These are phyloP conservation scores for Triglochin maritima DNA, from an alignment of 106 monocot genomes.

Conservation along the genomic window DNA sequence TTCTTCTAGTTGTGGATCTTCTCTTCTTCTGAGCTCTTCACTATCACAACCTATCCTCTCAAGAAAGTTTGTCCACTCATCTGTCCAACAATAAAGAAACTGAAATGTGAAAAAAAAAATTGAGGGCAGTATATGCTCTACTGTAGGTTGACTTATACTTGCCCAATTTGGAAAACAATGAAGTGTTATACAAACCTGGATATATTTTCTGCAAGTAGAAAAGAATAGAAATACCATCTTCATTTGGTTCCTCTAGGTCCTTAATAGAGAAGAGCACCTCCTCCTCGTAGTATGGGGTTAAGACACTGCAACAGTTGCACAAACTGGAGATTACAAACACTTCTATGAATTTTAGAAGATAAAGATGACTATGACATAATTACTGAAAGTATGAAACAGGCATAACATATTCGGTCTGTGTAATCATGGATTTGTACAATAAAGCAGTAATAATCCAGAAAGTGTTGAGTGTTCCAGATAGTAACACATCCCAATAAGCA, in stretches of 20 bases:
- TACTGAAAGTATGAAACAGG: no score
- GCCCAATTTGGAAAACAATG: no score
- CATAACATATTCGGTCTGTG: no score
- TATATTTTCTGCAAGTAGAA: constrained; percentile 93
- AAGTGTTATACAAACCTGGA: constrained; percentile 40
- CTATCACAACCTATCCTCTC: constrained; percentile 30
- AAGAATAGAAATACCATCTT: constrained; percentile 92
- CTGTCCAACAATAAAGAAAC: constrained; percentile 15
- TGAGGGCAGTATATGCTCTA: no score
- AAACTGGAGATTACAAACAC: no score
- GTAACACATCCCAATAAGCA: no score
- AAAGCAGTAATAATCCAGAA: no score
- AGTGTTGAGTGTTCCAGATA: no score
- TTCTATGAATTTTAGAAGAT: no score
- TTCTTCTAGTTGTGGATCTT: constrained; percentile 30
- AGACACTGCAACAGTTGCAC: constrained; percentile 33
- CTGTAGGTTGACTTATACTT: no score
- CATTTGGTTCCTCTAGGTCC: constrained; percentile 57
- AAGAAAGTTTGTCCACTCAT: constrained; percentile 82
- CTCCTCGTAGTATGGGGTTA: constrained; percentile 81
- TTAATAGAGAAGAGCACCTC: constrained; percentile 67
- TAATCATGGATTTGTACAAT: no score
- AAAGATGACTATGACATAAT: no score
- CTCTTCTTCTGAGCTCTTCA: constrained; percentile 37
- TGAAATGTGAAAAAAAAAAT: not conserved